Evolutionary conservation across 2,329 filamentous ascomycete species (phyloP).

Genomic region (Huntiella savannae): DNA sequence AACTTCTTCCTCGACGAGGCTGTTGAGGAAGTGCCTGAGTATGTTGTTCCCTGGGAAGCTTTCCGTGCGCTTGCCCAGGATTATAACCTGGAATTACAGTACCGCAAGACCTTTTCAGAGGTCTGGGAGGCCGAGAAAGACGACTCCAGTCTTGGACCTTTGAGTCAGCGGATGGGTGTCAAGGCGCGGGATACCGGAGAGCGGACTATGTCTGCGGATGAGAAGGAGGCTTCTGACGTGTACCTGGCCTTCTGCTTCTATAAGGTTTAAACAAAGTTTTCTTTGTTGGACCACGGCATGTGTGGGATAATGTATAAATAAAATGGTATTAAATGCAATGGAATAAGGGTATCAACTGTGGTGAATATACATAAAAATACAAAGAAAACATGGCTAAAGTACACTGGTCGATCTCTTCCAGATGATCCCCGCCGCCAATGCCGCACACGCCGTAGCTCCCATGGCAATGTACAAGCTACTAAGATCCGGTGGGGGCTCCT

Average conservation of each 20-base stretch:
- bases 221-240: slow-evolving; percentile 82
- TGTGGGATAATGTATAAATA: slow-evolving; percentile 12
- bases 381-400: neutral
- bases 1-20: slow-evolving; percentile 92
- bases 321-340: slow-evolving; percentile 2
- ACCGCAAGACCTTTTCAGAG: slow-evolving; percentile 75
- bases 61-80: slow-evolving; percentile 91
- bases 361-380: neutral
- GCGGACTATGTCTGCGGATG: slow-evolving; percentile 59
- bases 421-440: slow-evolving; percentile 44
- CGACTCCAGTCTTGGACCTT: slow-evolving; percentile 55
- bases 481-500: slow-evolving; percentile 68
- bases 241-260: slow-evolving; percentile 96
- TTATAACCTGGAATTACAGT: slow-evolving; percentile 89
- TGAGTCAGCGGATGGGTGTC: slow-evolving; percentile 94
- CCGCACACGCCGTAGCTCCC: slow-evolving; percentile 49
- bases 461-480: slow-evolving; percentile 73
- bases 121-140: slow-evolving; percentile 87
- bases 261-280: slow-evolving; percentile 43
- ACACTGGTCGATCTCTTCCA: slow-evolving; percentile 37
- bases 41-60: slow-evolving; percentile 94
- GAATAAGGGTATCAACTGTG: neutral
- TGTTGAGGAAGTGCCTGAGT: slow-evolving; percentile 90
- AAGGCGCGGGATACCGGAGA: slow-evolving; percentile 47
- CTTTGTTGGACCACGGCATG: too few species aligned